A percentile compares a stretch with the other conserved stretches of the same genome.
Conservation (phyloP, 208 protist genomes). For the Trypanosoma melophagium region DNA sequence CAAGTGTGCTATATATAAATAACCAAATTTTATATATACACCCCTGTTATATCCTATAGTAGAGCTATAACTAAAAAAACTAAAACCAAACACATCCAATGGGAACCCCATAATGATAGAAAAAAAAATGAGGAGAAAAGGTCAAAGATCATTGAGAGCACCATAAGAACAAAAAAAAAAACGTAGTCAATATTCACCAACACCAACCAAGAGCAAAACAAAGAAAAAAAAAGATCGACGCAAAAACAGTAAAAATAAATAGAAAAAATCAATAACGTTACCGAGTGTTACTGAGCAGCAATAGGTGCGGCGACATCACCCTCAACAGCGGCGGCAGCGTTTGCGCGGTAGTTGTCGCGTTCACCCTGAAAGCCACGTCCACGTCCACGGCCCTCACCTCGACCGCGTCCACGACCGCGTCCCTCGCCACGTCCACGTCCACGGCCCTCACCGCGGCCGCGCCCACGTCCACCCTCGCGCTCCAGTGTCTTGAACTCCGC, state of each 20-base stretch:
- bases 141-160: not conserved
- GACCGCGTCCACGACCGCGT: conserved; percentile 49
- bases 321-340: conserved; percentile 34
- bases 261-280: conserved; percentile 16
- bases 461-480: conserved; percentile 46
- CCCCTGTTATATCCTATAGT: too few relatives aligned
- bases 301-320: conserved; percentile 32
- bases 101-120: conserved; percentile 3
- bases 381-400: conserved; percentile 60
- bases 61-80: not conserved
- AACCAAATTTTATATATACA: too few relatives aligned
- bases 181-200: not conserved
- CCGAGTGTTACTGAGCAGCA: conserved; percentile 45
- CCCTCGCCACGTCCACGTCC: conserved; percentile 32
- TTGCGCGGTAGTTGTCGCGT: conserved; percentile 73
- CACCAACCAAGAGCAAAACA: conserved; percentile 22
- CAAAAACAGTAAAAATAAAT: not conserved
- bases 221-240: conserved; percentile 21
- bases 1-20: too few relatives aligned
- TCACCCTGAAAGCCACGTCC: conserved; percentile 83
- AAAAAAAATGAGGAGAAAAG: not conserved
- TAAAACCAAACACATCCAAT: too few relatives aligned
- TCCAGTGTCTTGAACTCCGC: conserved; percentile 52
- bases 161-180: conserved; percentile 34
- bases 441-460: conserved; percentile 34